phyloP scores from a whole-genome alignment of 1,284 basidiomycete genomes.

The Ceratobasidium sp. region DNA sequence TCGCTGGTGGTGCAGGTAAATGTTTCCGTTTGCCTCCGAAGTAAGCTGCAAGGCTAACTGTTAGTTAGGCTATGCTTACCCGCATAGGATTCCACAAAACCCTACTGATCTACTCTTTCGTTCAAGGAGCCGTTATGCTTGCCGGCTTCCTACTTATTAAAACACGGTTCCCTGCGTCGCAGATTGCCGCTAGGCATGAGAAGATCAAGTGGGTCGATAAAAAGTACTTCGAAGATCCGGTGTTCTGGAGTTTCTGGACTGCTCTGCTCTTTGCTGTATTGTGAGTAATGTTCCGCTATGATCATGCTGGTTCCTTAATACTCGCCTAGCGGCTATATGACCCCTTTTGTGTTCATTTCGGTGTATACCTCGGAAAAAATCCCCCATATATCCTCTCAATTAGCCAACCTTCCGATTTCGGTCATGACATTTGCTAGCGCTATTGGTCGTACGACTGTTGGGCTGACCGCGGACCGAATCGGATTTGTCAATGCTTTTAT shows the following conservation, averaged over 20 bases:
- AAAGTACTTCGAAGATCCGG: constrained; percentile 45
- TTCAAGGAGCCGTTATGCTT: constrained; percentile 46
- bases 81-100: constrained; percentile 49
- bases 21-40: neutral
- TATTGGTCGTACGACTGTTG: constrained; percentile 50
- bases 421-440: constrained; percentile 49
- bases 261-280: constrained; percentile 47
- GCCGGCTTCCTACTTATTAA: constrained; percentile 48
- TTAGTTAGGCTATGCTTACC: constrained; percentile 46
- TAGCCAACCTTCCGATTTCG: constrained; percentile 50
- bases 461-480: constrained; percentile 50
- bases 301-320: constrained; percentile 22
- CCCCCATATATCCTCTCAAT: constrained; percentile 44
- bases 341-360: constrained; percentile 51
- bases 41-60: neutral
- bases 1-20: constrained; percentile 30
- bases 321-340: constrained; percentile 7
- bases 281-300: neutral
- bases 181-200: constrained; percentile 47
- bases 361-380: constrained; percentile 49
- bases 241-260: constrained; percentile 49
- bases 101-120: constrained; percentile 48
- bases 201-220: constrained; percentile 48
- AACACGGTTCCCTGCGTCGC: constrained; percentile 40
- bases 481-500: constrained; percentile 52